Evolutionary conservation across 2,329 filamentous ascomycete genomes (phyloP).

Genomic region (Rutstroemia sp.): DNA sequence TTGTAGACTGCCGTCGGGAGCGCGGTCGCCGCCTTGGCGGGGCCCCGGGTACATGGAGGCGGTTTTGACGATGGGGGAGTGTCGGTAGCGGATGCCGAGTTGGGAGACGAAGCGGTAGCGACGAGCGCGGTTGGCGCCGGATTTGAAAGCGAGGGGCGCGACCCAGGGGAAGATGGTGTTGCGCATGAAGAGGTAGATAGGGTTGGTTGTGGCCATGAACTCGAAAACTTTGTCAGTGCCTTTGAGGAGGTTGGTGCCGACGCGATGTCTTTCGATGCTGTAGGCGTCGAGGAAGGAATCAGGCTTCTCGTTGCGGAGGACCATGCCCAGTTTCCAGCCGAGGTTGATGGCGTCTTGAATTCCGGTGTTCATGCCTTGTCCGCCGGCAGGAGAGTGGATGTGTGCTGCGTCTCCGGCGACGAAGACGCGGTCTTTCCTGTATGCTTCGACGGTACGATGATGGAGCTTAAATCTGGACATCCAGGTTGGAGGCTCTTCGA

Average conservation of each 20-base stretch:
- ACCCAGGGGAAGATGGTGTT: slow-evolving; percentile 35
- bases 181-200: slow-evolving; percentile 32
- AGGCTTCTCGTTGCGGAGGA: slow-evolving; percentile 27
- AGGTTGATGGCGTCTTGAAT: slow-evolving; percentile 32
- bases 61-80: slow-evolving; percentile 32
- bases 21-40: slow-evolving; percentile 40
- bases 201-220: slow-evolving; percentile 31
- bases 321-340: slow-evolving; percentile 30
- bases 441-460: slow-evolving; percentile 34
- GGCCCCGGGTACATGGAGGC: slow-evolving; percentile 28
- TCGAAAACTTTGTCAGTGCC: slow-evolving; percentile 37
- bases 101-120: slow-evolving; percentile 34
- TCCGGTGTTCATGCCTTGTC: slow-evolving; percentile 34
- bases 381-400: slow-evolving; percentile 31
- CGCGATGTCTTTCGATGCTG: slow-evolving; percentile 38
- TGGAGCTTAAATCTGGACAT: slow-evolving; percentile 40
- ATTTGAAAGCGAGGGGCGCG: slow-evolving; percentile 30
- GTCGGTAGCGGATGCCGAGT: slow-evolving; percentile 37
- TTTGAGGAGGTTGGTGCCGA: slow-evolving; percentile 36
- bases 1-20: slow-evolving; percentile 33
- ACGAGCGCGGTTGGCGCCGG: slow-evolving; percentile 14
- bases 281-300: slow-evolving; percentile 40
- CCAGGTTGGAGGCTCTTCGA: slow-evolving; percentile 31
- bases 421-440: slow-evolving; percentile 35
- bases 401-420: slow-evolving; percentile 33